Percentiles rank a stretch among this genome's conserved stretches.
phyloP scores from a whole-genome alignment of 306 rosid genomes.

The Sindora glabra region DNA sequence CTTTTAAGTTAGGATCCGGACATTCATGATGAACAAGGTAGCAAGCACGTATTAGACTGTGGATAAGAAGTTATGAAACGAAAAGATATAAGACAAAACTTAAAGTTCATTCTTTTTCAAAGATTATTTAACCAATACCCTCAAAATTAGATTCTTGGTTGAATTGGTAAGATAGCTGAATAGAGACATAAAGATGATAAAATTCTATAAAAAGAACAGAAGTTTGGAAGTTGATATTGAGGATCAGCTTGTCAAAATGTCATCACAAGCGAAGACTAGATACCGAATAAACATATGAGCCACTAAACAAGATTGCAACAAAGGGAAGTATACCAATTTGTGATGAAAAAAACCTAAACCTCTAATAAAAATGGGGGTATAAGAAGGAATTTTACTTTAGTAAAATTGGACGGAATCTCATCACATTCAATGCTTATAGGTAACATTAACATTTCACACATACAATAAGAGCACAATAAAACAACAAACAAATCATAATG shows the following conservation, averaged over 20 bases:
- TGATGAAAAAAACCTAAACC: too few species aligned
- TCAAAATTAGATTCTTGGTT: slow-evolving; percentile 37
- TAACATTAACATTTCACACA: too few species aligned
- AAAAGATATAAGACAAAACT: slow-evolving; percentile 65
- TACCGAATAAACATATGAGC: too few species aligned
- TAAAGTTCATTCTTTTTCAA: slow-evolving; percentile 34
- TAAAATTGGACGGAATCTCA: too few species aligned
- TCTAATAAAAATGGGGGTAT: too few species aligned
- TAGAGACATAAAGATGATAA: slow-evolving; percentile 51
- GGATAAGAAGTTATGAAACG: slow-evolving; percentile 81
- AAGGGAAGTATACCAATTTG: too few species aligned
- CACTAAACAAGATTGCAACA: too few species aligned
- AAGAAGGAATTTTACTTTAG: too few species aligned
- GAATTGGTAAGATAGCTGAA: slow-evolving; percentile 53
- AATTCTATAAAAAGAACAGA: slow-evolving; percentile 48
- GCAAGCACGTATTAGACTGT: slow-evolving; percentile 56
- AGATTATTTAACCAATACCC: slow-evolving; percentile 20
- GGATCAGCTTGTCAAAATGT: slow-evolving; percentile 66
- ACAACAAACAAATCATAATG: too few species aligned
- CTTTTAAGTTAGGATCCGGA: slow-evolving; percentile 32
- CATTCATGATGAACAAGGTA: slow-evolving; percentile 29
- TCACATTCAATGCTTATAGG: too few species aligned
- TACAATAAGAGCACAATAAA: too few species aligned
- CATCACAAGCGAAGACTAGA: too few species aligned
- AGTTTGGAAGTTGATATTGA: slow-evolving; percentile 27